Conservation (phyloP, 331 rosid species). For the Quercus phellos region DNA sequence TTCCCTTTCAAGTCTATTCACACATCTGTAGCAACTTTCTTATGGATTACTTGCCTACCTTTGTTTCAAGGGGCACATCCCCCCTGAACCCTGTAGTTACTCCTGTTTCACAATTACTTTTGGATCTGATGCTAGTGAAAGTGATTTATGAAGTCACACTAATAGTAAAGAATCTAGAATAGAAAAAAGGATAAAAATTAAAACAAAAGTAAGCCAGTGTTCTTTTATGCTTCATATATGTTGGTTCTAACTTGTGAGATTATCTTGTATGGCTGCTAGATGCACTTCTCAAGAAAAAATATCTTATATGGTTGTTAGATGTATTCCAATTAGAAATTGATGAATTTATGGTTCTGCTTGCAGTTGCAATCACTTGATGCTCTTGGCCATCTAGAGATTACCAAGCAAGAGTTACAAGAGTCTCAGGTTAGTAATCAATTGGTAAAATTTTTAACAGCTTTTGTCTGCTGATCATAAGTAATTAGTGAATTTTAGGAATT, state of each 20-base stretch:
- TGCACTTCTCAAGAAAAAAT: not conserved
- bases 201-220: not conserved
- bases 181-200: not conserved
- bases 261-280: not conserved
- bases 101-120: not conserved
- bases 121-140: not conserved
- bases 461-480: not conserved
- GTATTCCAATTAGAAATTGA: not conserved
- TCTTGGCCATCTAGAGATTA: slow-evolving; percentile 56
- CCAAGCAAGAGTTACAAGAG: slow-evolving; percentile 43
- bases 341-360: slow-evolving; percentile 18
- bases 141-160: not conserved
- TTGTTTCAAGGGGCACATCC: too few species aligned
- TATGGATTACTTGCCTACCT: too few species aligned
- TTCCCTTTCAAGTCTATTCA: too few species aligned
- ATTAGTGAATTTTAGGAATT: not conserved
- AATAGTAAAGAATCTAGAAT: not conserved
- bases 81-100: too few species aligned
- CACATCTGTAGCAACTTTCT: too few species aligned
- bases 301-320: not conserved
- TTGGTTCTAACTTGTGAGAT: not conserved
- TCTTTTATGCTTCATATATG: not conserved
- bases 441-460: not conserved
- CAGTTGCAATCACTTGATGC: slow-evolving; percentile 74
- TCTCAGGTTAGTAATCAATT: slow-evolving; percentile 43